These are phyloP conservation scores for Syzygium aqueum DNA, from an alignment of 345 rosid species.

Conservation along the genomic window DNA sequence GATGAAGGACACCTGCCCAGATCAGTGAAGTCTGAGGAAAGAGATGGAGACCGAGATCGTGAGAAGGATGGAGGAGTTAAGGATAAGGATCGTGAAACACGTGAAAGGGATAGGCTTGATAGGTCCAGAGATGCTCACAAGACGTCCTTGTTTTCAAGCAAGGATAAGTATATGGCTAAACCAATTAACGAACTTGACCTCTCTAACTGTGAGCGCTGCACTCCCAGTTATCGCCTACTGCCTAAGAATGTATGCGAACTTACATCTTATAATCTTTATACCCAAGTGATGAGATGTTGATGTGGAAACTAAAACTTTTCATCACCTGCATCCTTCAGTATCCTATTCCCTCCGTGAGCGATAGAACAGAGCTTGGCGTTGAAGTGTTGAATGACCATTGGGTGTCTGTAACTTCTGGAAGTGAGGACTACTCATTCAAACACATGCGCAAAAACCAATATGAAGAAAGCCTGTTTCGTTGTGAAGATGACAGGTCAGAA, in stretches of 20 bases:
- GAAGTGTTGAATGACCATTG: constrained; percentile 90
- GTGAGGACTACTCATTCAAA: constrained; percentile 98
- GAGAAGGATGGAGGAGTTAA: constrained; percentile 54
- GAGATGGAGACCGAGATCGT: constrained; percentile 56
- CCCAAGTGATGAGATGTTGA: neutral
- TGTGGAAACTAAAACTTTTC: neutral
- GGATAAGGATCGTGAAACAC: constrained; percentile 54
- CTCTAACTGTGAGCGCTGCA: constrained; percentile 91
- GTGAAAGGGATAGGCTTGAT: constrained; percentile 76
- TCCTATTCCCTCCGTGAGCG: constrained; percentile 71
- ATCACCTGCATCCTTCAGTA: constrained; percentile 46
- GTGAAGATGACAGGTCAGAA: constrained; percentile 95
- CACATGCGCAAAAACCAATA: constrained; percentile 99
- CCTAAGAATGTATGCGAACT: constrained; percentile 55
- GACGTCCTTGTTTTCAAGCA: constrained; percentile 48
- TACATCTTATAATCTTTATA: neutral
- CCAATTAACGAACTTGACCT: constrained; percentile 93
- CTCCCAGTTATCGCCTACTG: constrained; percentile 95
- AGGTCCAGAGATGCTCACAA: constrained; percentile 31
- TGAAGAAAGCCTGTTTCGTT: constrained; percentile 89
- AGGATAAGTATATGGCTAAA: constrained; percentile 69
- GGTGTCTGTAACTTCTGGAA: constrained; percentile 98
- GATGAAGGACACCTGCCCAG: constrained; percentile 51
- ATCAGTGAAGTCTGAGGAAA: constrained; percentile 63
- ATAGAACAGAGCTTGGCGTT: constrained; percentile 72